Evolutionary conservation across 163 green algal species (phyloP).

Genomic region (Coccomyxa subellipsoidea): DNA sequence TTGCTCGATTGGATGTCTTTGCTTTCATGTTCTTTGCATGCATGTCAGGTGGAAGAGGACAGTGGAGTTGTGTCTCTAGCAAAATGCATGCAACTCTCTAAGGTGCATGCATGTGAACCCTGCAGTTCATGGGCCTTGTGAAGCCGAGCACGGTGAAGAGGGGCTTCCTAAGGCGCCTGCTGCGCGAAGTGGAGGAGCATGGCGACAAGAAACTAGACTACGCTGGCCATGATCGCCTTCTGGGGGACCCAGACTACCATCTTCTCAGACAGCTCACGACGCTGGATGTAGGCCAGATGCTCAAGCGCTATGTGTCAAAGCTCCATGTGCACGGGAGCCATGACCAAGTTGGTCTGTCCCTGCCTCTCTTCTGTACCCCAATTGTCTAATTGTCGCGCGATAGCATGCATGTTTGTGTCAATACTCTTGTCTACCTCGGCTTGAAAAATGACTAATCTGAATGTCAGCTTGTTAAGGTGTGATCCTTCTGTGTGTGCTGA

Average conservation of each 20-base stretch:
- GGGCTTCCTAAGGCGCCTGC: constrained; percentile 20
- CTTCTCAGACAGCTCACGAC: constrained; percentile 16
- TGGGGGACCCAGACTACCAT: constrained; percentile 25
- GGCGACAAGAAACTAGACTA: constrained; percentile 10
- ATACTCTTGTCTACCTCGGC: no score
- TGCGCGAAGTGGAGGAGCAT: constrained; percentile 23
- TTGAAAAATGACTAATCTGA: no score
- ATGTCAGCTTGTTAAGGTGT: no score
- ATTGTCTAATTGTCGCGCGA: no score
- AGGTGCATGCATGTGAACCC: not conserved
- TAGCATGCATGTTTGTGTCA: no score
- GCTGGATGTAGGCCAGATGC: constrained; percentile 16
- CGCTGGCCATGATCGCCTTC: not conserved
- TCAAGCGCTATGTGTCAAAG: constrained; percentile 20
- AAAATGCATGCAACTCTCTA: not conserved
- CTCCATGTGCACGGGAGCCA: not conserved
- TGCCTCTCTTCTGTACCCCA: not conserved
- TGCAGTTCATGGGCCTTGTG: constrained; percentile 30
- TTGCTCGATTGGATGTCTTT: no score
- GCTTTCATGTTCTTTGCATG: not conserved
- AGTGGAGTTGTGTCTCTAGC: not conserved
- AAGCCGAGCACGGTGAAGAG: constrained; percentile 11
- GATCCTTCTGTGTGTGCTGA: no score
- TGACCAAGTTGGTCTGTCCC: not conserved
- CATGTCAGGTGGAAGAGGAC: not conserved